These are phyloP conservation scores for Bipolaris oryzae DNA, from an alignment of 2,329 filamentous ascomycete species.

Conservation along the genomic window DNA sequence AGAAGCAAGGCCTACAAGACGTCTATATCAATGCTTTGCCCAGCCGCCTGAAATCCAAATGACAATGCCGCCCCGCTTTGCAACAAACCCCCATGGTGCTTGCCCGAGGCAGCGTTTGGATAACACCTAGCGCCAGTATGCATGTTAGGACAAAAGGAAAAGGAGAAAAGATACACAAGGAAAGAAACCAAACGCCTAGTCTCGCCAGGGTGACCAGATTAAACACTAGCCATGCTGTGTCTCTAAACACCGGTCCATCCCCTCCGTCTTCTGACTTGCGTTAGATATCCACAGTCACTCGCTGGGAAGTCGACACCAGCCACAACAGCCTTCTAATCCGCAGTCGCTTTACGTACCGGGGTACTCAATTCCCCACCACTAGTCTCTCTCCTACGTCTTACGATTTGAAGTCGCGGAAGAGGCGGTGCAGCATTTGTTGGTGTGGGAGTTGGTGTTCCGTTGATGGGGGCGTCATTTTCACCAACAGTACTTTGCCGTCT, in stretches of 20 bases:
- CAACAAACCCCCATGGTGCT: not conserved
- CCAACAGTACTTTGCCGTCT: conserved; percentile 35
- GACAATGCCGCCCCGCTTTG: not conserved
- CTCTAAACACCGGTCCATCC: conserved; percentile 20
- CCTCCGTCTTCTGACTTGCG: conserved; percentile 18
- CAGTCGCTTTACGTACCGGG: conserved; percentile 36
- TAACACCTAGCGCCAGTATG: conserved; percentile 1
- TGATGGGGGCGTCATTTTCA: conserved; percentile 29
- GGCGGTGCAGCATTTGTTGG: conserved; percentile 23
- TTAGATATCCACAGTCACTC: conserved; percentile 10
- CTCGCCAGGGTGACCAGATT: too few species aligned
- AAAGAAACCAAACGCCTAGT: not conserved
- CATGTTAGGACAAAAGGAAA: not conserved
- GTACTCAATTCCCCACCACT: conserved; percentile 42
- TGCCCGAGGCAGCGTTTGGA: conserved; percentile 1
- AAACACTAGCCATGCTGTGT: not conserved
- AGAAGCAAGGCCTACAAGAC: not conserved
- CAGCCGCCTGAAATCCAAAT: not conserved
- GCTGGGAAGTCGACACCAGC: not conserved
- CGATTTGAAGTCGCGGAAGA: conserved; percentile 41
- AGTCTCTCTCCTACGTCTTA: conserved; percentile 42
- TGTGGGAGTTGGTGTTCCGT: conserved; percentile 1
- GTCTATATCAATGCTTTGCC: conserved; percentile 1
- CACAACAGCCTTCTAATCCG: conserved; percentile 21
- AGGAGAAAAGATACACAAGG: not conserved